These are phyloP conservation scores for Quercus gilva DNA, from an alignment of 306 rosid genomes.

Conservation along the genomic window DNA sequence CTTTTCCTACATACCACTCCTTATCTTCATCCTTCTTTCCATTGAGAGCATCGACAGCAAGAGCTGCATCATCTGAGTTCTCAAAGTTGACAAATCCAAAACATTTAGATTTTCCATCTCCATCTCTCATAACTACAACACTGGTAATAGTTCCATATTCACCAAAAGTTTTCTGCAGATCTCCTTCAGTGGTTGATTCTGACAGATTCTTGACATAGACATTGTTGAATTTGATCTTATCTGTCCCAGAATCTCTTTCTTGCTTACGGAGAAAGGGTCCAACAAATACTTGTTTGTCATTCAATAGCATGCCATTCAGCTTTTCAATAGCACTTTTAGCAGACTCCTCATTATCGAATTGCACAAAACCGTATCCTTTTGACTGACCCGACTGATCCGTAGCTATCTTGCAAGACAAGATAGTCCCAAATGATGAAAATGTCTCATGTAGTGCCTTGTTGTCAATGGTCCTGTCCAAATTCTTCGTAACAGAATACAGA, in stretches of 20 bases:
- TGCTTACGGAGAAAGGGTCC: constrained; percentile 67
- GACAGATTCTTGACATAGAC: constrained; percentile 63
- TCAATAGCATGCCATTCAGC: constrained; percentile 67
- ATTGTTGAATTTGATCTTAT: constrained; percentile 50
- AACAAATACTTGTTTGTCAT: constrained; percentile 64
- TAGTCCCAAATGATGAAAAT: constrained; percentile 58
- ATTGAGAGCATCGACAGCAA: constrained; percentile 61
- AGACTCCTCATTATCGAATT: constrained; percentile 57
- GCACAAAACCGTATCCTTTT: constrained; percentile 66
- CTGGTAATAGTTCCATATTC: constrained; percentile 32
- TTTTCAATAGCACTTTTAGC: constrained; percentile 67
- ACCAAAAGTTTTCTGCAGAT: constrained; percentile 32
- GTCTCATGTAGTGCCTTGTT: constrained; percentile 72
- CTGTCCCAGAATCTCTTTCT: constrained; percentile 48
- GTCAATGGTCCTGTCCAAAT: constrained; percentile 76
- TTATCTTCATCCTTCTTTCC: constrained; percentile 56
- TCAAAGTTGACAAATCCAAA: constrained; percentile 81
- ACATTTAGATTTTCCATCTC: constrained; percentile 65
- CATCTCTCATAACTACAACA: constrained; percentile 62
- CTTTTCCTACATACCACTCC: constrained; percentile 80
- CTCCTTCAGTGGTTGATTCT: constrained; percentile 54
- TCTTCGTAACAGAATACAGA: constrained; percentile 40
- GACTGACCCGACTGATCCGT: constrained; percentile 40
- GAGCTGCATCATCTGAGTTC: constrained; percentile 60
- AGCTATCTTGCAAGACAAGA: constrained; percentile 62